These are phyloP conservation scores for Tieghemostelium lacteum DNA, from an alignment of 78 protist species.

Conservation along the genomic window DNA sequence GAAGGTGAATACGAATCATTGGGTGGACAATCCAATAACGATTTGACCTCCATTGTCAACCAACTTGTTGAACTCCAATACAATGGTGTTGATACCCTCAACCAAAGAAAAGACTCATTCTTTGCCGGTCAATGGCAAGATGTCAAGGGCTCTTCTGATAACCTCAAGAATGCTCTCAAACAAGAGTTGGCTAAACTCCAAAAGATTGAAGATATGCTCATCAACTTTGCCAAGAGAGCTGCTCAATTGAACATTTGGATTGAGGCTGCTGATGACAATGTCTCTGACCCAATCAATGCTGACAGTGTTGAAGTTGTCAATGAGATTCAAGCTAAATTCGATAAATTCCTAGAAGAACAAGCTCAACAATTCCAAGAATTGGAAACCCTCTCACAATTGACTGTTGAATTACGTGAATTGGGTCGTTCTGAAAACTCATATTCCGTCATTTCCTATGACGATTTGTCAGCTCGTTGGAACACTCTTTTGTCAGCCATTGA, in stretches of 20 bases:
- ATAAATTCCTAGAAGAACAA: constrained; percentile 61
- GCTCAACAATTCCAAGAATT: constrained; percentile 48
- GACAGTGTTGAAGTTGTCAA: constrained; percentile 65
- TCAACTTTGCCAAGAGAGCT: constrained; percentile 78
- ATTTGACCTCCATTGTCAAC: constrained; percentile 18
- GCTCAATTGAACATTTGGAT: constrained; percentile 73
- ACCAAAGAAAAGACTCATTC: constrained; percentile 16
- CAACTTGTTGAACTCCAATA: constrained; percentile 55
- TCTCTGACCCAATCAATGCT: constrained; percentile 63
- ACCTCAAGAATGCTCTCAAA: constrained; percentile 23
- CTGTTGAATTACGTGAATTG: constrained; percentile 64
- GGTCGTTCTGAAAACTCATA: constrained; percentile 80
- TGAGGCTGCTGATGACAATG: constrained; percentile 62
- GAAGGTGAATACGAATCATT: constrained; percentile 73
- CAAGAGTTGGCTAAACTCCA: constrained; percentile 68
- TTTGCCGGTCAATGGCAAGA: constrained; percentile 40
- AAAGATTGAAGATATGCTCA: constrained; percentile 78
- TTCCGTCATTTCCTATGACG: constrained; percentile 80
- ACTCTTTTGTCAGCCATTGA: constrained; percentile 53
- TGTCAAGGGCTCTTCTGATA: constrained; percentile 25
- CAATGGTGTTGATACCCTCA: constrained; percentile 6
- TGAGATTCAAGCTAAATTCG: constrained; percentile 66
- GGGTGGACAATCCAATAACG: constrained; percentile 29
- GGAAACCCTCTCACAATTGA: constrained; percentile 75
- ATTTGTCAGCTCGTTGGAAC: constrained; percentile 65